Percentiles rank a stretch among this genome's conserved stretches.
These are phyloP conservation scores for Plasmodium coatneyi DNA, from an alignment of 169 alveolate species.

Conservation along the genomic window DNA sequence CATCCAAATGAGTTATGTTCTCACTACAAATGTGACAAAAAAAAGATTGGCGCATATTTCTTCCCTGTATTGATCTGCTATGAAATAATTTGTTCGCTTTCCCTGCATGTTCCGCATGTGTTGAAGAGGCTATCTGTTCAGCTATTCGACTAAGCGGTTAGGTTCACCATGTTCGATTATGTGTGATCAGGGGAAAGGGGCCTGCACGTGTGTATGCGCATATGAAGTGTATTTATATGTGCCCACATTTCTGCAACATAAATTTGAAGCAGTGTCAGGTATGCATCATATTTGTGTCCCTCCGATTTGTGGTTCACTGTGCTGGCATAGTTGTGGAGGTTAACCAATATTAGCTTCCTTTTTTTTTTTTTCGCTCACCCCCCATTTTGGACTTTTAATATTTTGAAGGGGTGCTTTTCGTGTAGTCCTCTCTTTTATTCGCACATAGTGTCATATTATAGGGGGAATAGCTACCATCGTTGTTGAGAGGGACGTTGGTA, in stretches of 20 bases:
- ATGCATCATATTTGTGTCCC: not conserved
- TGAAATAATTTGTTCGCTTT: not conserved
- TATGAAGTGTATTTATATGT: not conserved
- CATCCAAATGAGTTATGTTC: not conserved
- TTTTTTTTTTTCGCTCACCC: not conserved
- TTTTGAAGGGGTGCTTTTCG: slow-evolving; percentile 3
- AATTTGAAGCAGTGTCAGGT: not conserved
- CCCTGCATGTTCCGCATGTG: not conserved
- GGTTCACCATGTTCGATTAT: not conserved
- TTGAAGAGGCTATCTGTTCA: not conserved
- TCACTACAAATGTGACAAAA: not conserved
- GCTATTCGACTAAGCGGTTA: not conserved
- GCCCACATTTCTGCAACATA: not conserved
- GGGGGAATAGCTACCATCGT: slow-evolving; percentile 17
- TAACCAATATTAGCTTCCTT: not conserved
- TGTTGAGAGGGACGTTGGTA: slow-evolving; percentile 6
- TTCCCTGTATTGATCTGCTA: not conserved
- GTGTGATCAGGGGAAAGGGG: not conserved
- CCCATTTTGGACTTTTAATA: not conserved
- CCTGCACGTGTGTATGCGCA: not conserved
- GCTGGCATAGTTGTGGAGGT: not conserved
- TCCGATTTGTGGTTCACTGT: not conserved
- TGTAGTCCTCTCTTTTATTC: slow-evolving; percentile 13
- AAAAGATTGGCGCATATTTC: not conserved
- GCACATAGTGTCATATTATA: slow-evolving; percentile 6